A percentile compares a stretch with the other conserved stretches of the same genome.
These are phyloP conservation scores for Lipomyces chichibuensis DNA, from an alignment of 805 yeast species.

Conservation along the genomic window DNA sequence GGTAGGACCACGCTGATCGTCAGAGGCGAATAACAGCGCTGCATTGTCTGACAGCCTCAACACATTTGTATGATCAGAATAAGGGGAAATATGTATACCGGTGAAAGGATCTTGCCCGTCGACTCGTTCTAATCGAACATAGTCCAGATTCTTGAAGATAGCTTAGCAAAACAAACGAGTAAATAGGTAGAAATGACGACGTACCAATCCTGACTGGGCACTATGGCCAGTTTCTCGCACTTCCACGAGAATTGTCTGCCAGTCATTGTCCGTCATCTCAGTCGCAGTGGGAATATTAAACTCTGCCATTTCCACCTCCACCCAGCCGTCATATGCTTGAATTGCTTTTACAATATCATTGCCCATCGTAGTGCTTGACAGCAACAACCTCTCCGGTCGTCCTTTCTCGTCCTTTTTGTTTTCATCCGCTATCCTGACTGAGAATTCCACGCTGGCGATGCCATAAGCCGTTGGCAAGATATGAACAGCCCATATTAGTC, in stretches of 20 bases:
- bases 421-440: conserved; percentile 19
- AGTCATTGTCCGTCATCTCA: conserved; percentile 6
- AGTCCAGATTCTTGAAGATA: conserved; percentile 15
- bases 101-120: conserved; percentile 17
- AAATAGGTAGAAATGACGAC: neutral
- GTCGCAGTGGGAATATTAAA: conserved; percentile 17
- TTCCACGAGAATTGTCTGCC: conserved; percentile 29
- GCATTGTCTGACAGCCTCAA: neutral
- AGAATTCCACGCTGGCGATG: conserved; percentile 14
- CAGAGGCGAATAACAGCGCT: neutral
- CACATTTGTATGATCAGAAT: conserved; percentile 6
- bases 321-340: conserved; percentile 8
- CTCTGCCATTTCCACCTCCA: conserved; percentile 26
- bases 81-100: conserved; percentile 18
- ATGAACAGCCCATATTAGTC: conserved; percentile 27
- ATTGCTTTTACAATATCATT: neutral
- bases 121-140: conserved; percentile 22
- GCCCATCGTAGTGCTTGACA: conserved; percentile 13
- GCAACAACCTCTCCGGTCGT: conserved; percentile 14
- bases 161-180: neutral
- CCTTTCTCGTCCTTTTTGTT: conserved; percentile 18
- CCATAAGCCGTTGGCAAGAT: conserved; percentile 2
- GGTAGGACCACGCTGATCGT: neutral
- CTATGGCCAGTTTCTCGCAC: conserved; percentile 23
- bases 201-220: conserved; percentile 16